Evolutionary conservation across 2,329 filamentous ascomycete species (phyloP).

Genomic region (Eutypella sp.): DNA sequence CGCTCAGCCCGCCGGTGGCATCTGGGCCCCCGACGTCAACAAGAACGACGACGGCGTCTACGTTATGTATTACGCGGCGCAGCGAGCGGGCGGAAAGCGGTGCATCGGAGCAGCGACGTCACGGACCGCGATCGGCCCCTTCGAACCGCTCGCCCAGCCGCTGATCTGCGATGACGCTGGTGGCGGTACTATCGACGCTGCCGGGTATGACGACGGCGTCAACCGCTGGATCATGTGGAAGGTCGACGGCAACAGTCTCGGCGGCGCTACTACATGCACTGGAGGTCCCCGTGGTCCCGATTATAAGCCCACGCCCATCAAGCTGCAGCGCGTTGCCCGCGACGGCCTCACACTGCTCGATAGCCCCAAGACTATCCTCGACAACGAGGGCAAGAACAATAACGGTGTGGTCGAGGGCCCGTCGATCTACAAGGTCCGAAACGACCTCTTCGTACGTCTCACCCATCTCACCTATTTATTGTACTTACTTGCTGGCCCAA

Average conservation of each 20-base stretch:
- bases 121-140: constrained; percentile 20
- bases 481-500: not conserved
- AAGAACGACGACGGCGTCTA: constrained; percentile 25
- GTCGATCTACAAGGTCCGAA: constrained; percentile 21
- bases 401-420: constrained; percentile 27
- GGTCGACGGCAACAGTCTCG: constrained; percentile 27
- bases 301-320: constrained; percentile 25
- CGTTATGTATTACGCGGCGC: constrained; percentile 28
- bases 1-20: constrained; percentile 13
- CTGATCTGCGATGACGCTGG: constrained; percentile 23
- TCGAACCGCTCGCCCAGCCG: constrained; percentile 16
- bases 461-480: not conserved
- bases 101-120: constrained; percentile 27
- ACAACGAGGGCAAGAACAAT: constrained; percentile 23
- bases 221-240: constrained; percentile 28
- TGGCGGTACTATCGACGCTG: constrained; percentile 26
- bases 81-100: constrained; percentile 20
- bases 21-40: constrained; percentile 28
- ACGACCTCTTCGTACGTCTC: constrained; percentile 17
- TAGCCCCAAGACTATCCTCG: constrained; percentile 20
- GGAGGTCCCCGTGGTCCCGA: constrained; percentile 17
- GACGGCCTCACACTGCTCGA: constrained; percentile 22
- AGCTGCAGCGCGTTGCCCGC: constrained; percentile 23
- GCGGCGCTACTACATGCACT: constrained; percentile 25
- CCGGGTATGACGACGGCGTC: constrained; percentile 25